A percentile compares a stretch with the other conserved stretches of the same genome.
These are phyloP conservation scores for Linum trigynum DNA, from an alignment of 345 rosid genomes.

Conservation along the genomic window DNA sequence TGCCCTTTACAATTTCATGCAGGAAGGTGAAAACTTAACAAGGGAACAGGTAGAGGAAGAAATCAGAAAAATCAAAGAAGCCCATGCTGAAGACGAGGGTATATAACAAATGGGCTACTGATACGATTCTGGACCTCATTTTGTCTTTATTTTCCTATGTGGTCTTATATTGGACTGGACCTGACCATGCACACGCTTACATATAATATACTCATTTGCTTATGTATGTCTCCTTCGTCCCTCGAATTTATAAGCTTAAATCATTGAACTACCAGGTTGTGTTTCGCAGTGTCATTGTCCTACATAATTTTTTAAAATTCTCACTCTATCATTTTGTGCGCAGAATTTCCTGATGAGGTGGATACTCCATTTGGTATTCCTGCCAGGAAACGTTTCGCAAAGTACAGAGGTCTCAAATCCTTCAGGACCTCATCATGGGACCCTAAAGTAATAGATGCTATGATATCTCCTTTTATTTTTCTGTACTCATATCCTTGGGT, in stretches of 20 bases:
- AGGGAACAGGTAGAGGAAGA: slow-evolving; percentile 76
- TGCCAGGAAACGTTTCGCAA: slow-evolving; percentile 81
- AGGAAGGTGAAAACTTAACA: slow-evolving; percentile 78
- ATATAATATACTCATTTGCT: background rate
- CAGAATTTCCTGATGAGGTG: slow-evolving; percentile 96
- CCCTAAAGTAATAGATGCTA: slow-evolving; percentile 49
- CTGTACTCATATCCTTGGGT: background rate
- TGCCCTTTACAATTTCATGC: slow-evolving; percentile 18
- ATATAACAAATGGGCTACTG: slow-evolving; percentile 13
- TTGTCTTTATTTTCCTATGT: background rate
- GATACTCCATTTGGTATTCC: slow-evolving; percentile 80
- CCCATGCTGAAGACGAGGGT: slow-evolving; percentile 93
- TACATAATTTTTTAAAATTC: background rate
- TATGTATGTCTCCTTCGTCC: background rate
- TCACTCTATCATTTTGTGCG: background rate
- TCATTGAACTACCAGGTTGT: no score
- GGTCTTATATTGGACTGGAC: background rate
- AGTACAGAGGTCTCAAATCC: slow-evolving; percentile 89
- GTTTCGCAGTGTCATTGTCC: background rate
- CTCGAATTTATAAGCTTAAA: no score
- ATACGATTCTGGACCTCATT: background rate
- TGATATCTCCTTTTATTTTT: background rate
- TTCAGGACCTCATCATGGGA: slow-evolving; percentile 95
- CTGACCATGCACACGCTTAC: background rate
- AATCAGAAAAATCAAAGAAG: slow-evolving; percentile 67